A percentile compares a stretch with the other conserved stretches of the same genome.
Conservation (phyloP, 768 basidiomycete species). For the Lyophyllum shimeji region DNA sequence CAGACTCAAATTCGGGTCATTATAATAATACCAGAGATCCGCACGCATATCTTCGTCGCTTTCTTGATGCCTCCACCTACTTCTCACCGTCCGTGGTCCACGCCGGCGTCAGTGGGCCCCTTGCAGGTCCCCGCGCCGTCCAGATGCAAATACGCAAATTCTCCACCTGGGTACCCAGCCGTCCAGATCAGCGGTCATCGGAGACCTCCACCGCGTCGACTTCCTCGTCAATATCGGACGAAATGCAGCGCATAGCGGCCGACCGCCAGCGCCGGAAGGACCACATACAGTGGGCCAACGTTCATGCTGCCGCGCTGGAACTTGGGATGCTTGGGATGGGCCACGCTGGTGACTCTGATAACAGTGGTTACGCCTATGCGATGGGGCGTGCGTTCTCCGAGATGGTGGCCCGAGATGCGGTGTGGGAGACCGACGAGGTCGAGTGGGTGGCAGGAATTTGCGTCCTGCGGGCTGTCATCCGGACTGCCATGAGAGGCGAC, state of each 20-base stretch:
- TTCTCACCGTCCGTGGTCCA: conserved; percentile 49
- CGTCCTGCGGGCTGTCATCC: conserved; percentile 55
- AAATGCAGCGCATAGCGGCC: conserved; percentile 61
- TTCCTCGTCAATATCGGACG: conserved; percentile 36
- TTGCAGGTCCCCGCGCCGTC: conserved; percentile 56
- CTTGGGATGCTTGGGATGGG: conserved; percentile 50
- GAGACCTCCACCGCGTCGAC: conserved; percentile 16
- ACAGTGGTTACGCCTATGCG: conserved; percentile 41
- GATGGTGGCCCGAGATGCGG: conserved; percentile 62
- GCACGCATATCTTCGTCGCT: conserved; percentile 45
- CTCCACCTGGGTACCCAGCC: conserved; percentile 49
- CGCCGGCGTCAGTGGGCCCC: conserved; percentile 53
- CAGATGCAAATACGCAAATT: conserved; percentile 60
- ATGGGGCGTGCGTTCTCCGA: conserved; percentile 52
- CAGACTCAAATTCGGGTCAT: conserved; percentile 29
- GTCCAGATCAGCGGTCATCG: conserved; percentile 11
- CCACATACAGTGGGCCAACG: conserved; percentile 65
- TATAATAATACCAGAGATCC: conserved; percentile 38
- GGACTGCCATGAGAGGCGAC: conserved; percentile 49
- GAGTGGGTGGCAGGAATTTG: conserved; percentile 69
- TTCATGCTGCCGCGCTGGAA: conserved; percentile 64
- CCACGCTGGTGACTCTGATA: conserved; percentile 36
- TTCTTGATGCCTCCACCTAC: conserved; percentile 50
- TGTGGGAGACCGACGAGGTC: conserved; percentile 67
- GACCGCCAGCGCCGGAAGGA: conserved; percentile 64